Evolutionary conservation across 2,329 filamentous ascomycete species (phyloP).

Genomic region (Cladosporium cucumerinum): DNA sequence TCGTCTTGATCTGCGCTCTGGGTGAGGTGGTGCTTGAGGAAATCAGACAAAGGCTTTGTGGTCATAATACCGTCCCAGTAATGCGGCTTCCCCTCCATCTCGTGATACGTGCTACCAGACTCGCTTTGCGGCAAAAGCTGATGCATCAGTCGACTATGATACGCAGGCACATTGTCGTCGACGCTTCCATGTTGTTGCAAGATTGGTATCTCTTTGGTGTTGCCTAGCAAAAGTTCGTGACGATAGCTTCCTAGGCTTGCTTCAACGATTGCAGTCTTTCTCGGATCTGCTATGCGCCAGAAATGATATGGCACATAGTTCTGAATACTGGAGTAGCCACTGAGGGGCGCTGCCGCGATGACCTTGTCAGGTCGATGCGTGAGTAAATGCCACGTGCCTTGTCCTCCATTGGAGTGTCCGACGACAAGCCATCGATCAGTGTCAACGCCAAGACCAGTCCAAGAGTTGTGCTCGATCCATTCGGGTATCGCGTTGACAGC

Average conservation of each 20-base stretch:
- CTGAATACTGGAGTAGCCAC: conserved; percentile 58
- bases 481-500: conserved; percentile 47
- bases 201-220: conserved; percentile 51
- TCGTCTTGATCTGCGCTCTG: conserved; percentile 12
- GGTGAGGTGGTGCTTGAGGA: conserved; percentile 44
- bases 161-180: conserved; percentile 59
- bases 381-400: conserved; percentile 56
- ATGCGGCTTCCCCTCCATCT: conserved; percentile 49
- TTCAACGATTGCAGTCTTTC: conserved; percentile 46
- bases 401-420: conserved; percentile 60
- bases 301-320: conserved; percentile 57
- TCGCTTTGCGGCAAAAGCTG: conserved; percentile 46
- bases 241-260: conserved; percentile 51
- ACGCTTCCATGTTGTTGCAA: conserved; percentile 55
- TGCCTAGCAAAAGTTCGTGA: conserved; percentile 54
- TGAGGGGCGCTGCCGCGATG: conserved; percentile 55
- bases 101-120: conserved; percentile 46
- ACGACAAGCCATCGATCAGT: conserved; percentile 50
- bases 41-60: conserved; percentile 46
- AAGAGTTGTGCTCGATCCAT: conserved; percentile 50
- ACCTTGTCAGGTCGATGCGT: conserved; percentile 57
- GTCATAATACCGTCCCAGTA: conserved; percentile 57
- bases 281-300: conserved; percentile 55
- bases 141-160: conserved; percentile 55
- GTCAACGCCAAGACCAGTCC: conserved; percentile 48